phyloP scores from a whole-genome alignment of 2,329 filamentous ascomycete genomes.

The Penicillium hordei region DNA sequence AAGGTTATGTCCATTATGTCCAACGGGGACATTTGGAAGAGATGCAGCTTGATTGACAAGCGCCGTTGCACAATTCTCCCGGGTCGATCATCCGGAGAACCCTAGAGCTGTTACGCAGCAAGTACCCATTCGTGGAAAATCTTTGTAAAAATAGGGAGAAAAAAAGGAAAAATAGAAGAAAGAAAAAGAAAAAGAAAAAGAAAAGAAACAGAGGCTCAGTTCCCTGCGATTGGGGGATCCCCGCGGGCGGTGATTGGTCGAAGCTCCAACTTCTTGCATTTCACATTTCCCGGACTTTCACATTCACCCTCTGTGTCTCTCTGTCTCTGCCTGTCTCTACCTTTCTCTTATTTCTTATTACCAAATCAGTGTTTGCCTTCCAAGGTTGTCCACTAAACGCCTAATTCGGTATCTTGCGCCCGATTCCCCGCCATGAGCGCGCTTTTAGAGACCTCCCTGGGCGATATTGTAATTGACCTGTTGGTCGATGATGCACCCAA shows the following conservation, averaged over 20 bases:
- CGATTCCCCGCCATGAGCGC: constrained; percentile 69
- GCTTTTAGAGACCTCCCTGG: constrained; percentile 85
- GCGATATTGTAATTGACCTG: constrained; percentile 93
- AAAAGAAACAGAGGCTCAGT: constrained; percentile 4
- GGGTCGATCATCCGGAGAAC: constrained; percentile 28
- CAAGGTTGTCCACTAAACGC: background rate
- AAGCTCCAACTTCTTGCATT: constrained; percentile 14
- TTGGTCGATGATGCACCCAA: constrained; percentile 85
- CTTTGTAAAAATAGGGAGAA: background rate
- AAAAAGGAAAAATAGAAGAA: background rate
- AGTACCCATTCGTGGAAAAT: constrained; percentile 3
- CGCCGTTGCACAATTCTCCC: constrained; percentile 30
- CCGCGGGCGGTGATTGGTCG: constrained; percentile 18
- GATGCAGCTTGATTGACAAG: constrained; percentile 31
- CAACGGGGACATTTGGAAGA: constrained; percentile 34
- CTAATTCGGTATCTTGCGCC: background rate
- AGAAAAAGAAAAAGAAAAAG: background rate
- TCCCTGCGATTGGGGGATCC: constrained; percentile 2
- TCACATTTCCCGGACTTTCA: background rate
- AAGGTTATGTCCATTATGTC: constrained; percentile 16
- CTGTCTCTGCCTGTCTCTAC: constrained; percentile 1
- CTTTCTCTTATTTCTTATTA: background rate
- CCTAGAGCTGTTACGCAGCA: constrained; percentile 2
- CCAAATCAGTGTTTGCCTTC: background rate
- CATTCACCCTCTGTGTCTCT: constrained; percentile 2